Conservation (phyloP, 2,329 filamentous ascomycete species). For the Pezicula carpinea region DNA sequence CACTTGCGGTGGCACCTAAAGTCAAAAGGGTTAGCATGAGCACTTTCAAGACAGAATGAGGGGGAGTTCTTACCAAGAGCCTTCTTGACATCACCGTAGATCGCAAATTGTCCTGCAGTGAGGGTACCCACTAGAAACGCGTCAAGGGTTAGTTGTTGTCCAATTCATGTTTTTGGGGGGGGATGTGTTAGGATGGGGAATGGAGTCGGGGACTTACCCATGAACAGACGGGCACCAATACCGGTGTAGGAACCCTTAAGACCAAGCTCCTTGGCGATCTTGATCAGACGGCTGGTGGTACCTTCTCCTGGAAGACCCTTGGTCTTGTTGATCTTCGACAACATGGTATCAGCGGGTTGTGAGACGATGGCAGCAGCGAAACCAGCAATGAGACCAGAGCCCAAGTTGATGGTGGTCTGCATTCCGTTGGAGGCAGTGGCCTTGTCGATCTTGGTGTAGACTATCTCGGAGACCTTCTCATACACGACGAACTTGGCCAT, state of each 20-base stretch:
- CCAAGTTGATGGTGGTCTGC: conserved; percentile 79
- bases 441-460: conserved; percentile 70
- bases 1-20: conserved; percentile 64
- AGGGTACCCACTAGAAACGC: conserved; percentile 55
- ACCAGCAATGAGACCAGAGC: conserved; percentile 72
- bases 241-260: conserved; percentile 72
- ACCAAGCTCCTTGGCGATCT: conserved; percentile 85
- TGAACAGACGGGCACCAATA: conserved; percentile 75
- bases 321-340: conserved; percentile 95
- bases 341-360: conserved; percentile 90
- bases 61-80: conserved; percentile 33
- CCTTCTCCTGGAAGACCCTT: conserved; percentile 82
- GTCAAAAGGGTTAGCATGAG: too few relatives aligned
- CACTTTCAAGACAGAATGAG: too few relatives aligned
- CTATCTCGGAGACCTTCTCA: conserved; percentile 77
- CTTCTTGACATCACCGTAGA: conserved; percentile 76
- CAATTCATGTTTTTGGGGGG: not conserved
- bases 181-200: not conserved
- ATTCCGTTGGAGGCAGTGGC: conserved; percentile 58
- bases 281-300: conserved; percentile 74
- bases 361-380: conserved; percentile 84
- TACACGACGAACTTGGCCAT: conserved; percentile 94
- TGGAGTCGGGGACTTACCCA: conserved; percentile 35
- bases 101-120: conserved; percentile 80
- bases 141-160: conserved; percentile 3